Base-by-base conservation (phyloP, 2,329 filamentous ascomycete species). In the Cucurbitaria berberidis region DNA sequence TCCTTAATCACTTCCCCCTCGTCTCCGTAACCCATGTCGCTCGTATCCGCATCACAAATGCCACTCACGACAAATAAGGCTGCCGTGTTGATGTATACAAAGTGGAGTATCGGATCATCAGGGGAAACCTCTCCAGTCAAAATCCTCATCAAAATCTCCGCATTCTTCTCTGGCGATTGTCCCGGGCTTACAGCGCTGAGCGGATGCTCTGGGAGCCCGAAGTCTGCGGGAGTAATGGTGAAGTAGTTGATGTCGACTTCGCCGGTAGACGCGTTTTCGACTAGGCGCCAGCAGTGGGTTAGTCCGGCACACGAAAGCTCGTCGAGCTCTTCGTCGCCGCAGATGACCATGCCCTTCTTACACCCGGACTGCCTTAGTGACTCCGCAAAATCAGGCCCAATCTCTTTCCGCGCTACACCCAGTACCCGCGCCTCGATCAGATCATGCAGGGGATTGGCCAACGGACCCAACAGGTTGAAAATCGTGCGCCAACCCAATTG, bases 401-500 rank as follows among this genome's bases (percentile, higher is more conserved):
- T 86, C 64, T 92, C 90, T 69, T 88, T 85, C 57, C 95, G 86
- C 15, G 93, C 93, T 24, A 99, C 93, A 56, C 95, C 95, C n/a
- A 99, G 86, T 53, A 99, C 85, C 26, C 95, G 87, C 11, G 93
- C 92, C 78, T 99, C 95, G 53, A 99, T 85, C 11, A 80, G 60
- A 5, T 76, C 74, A 68, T 97, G 90, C 16, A 96, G 84, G 0
- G 95, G 95, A 75, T 98, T 98, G 40, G 92, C 89, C 24, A 99
- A 81, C 0, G 95, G 95, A 0, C 95, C 95, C 44, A 99, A 84
- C 15, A 99, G 85, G 77, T 99, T 99, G 86, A 99, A 99, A 63
- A 99, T 93, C 1, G 95, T 99, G 66, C 95, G 87, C 83, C 95
- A 93, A 53, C 93, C 93, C 19, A 99, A 85, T 73, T 96, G 89